Base-by-base conservation (phyloP, 192 early-diverging fungal genomes). In the Lobosporangium transversale region DNA sequence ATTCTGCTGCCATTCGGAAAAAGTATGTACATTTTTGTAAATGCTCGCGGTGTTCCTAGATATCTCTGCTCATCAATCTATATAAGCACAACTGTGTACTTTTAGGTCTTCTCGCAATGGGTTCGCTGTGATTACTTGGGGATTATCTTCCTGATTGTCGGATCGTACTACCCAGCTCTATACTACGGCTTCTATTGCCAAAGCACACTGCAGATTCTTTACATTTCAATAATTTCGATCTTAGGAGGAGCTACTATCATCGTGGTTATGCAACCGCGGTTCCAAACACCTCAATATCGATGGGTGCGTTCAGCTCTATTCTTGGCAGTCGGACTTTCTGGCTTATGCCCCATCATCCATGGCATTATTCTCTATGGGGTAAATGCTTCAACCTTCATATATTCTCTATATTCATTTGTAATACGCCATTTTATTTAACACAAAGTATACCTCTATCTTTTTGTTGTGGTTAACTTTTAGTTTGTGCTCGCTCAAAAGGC, bases 101-200 rank as follows among this genome's bases (percentile, higher is more conserved):
- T 42, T 42, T 54, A 85, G 69, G 87, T 94, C 26, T 84, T 86
- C 53, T 80, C 79, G 40, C 73, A 71, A n/a, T 95, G 92, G 91
- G 95, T 94, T 81, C 88, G 93, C 70, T 92, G 92, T 50, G 97
- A 97, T 81, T 98, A 96, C 83, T 83, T 92, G n/a, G 95, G 95
- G 23, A 98, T 97, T 63, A 91, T 95, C 24, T 74, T 86, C 24
- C 79, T 96, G 37, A 94, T 93, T 50, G 89, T 93, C 17, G 85
- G 88, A n/a, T 87, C 85, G 1, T 87, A 71, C 53, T 84, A 80
- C 58, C 85, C 85, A 4, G 78, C 80, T 27, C 61, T 87, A 27
- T 84, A 78, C 58, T 87, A 87, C 60, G 83, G 68, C 32, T 86
- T 86, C 59, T 85, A 85, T 26, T 87, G 85, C 47, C 62, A 84